Conservation (phyloP, 1,284 basidiomycete species). For the Quambalaria eucalypti region DNA sequence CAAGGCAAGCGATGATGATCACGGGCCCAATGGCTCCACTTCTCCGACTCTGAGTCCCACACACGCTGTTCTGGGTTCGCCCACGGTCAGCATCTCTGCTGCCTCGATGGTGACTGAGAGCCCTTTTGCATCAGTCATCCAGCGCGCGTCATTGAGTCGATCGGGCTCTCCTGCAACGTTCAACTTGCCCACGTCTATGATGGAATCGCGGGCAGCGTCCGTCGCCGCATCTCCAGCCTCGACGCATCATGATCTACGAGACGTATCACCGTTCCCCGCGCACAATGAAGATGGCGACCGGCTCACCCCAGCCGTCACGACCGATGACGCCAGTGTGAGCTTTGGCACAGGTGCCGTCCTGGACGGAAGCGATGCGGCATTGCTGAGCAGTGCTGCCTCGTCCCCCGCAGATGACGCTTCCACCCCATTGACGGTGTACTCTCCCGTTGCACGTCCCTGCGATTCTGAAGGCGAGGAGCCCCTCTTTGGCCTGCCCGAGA, state of each 20-base stretch:
- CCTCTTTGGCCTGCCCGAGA: background rate
- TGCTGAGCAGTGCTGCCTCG: background rate
- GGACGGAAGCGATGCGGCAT: background rate
- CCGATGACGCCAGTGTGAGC: too few species aligned
- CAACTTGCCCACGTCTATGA: background rate
- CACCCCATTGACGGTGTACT: background rate
- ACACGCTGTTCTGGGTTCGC: background rate
- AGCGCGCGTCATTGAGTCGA: background rate
- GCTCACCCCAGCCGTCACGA: too few species aligned
- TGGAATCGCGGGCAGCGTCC: background rate
- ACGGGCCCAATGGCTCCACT: background rate
- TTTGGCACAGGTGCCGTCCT: background rate
- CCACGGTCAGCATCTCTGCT: background rate
- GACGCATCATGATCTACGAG: background rate
- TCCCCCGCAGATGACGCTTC: background rate
- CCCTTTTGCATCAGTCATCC: background rate
- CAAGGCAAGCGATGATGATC: background rate
- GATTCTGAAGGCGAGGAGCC: background rate
- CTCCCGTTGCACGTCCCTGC: background rate
- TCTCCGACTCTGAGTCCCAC: background rate
- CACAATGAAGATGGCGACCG: background rate
- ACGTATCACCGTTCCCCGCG: conserved; percentile 1
- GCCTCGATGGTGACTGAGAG: background rate
- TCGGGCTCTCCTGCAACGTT: background rate
- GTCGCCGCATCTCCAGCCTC: background rate